phyloP scores from a whole-genome alignment of 441 rosid species.

The Daphne laureola region DNA sequence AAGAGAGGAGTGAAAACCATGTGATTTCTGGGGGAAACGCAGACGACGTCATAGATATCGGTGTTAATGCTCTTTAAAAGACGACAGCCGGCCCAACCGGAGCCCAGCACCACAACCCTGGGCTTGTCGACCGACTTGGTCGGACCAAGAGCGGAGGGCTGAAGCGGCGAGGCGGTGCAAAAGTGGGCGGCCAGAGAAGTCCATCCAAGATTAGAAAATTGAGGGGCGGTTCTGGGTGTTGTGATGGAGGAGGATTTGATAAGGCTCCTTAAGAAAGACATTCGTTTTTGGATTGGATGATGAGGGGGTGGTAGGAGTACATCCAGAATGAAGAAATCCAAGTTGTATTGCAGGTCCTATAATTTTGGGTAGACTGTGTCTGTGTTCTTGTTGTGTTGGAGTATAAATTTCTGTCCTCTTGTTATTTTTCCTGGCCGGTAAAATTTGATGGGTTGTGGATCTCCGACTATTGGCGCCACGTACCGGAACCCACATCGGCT shows the following conservation, averaged over 20 bases:
- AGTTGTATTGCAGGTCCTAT: too few relatives aligned
- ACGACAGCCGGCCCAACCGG: conserved; percentile 96
- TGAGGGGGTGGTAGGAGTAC: neutral
- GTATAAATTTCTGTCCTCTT: too few relatives aligned
- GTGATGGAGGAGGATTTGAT: conserved; percentile 20
- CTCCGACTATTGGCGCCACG: too few relatives aligned
- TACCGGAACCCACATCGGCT: too few relatives aligned
- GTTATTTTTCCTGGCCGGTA: too few relatives aligned
- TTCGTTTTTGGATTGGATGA: conserved; percentile 9
- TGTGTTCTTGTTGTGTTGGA: too few relatives aligned
- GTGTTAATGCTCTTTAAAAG: conserved; percentile 84
- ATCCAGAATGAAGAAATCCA: too few relatives aligned
- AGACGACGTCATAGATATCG: conserved; percentile 63
- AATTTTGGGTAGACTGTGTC: too few relatives aligned
- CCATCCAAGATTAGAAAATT: conserved; percentile 12
- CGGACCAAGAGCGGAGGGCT: conserved; percentile 47
- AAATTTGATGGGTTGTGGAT: too few relatives aligned
- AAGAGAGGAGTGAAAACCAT: conserved; percentile 92
- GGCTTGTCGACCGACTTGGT: conserved; percentile 61
- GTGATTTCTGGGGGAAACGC: conserved; percentile 90
- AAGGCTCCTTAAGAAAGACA: conserved; percentile 43
- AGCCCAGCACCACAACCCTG: conserved; percentile 68
- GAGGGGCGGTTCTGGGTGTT: conserved; percentile 13
- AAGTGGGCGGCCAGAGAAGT: conserved; percentile 33
- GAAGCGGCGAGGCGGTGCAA: conserved; percentile 24